Base-by-base conservation (phyloP, 2,329 filamentous ascomycete species). In the Nemania diffusa region DNA sequence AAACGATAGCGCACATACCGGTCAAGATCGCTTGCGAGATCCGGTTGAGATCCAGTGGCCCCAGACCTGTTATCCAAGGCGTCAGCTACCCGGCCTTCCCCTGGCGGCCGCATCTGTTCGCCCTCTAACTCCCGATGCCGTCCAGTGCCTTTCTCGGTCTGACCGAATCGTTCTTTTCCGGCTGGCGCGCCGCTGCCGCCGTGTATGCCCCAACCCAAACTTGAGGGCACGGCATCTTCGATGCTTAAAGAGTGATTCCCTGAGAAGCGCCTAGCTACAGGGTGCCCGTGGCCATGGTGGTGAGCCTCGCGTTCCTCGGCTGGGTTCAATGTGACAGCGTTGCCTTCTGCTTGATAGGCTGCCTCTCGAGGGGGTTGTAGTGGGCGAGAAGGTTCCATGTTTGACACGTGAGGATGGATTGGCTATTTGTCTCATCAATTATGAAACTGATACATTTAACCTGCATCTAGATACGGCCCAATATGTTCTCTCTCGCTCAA, bases 11-110 rank as follows among this genome's bases (percentile, higher is more conserved):
- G 37, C 42, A 69, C 76, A 5, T 68, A 78, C 76, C 77, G 71
- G 20, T 78, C 76, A 44, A 78, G 67, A 53, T 76, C 75, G n/a
- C 71, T 68, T 13, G 71, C 73, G 17, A 78, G 55, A 67, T 78
- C 76, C n/a, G 74, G 75, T 68, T 77, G 68, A 3, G 62, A 53
- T 6, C 76, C 75, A 9, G 53, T 66, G 2, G 75, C 77, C 1
- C 77, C 76, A 0, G 75, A 63, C 62, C 76, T 78, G 1, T 65
- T 53, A 24, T 69, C 62, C 5, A 78, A 76, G 1, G 59, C 75
- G 26, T 64, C 61, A 3, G 75, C 74, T 13, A 78, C 74, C 22
- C 71, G 69, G 29, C 77, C 76, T 62, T 78, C 77, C 13, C 71
- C 74, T 0, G 74, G 67, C 0, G 72, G 69, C 2, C 72, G 67